Evolutionary conservation across 257 asterid species (phyloP).

Genomic region (Knoxia roxburghii): DNA sequence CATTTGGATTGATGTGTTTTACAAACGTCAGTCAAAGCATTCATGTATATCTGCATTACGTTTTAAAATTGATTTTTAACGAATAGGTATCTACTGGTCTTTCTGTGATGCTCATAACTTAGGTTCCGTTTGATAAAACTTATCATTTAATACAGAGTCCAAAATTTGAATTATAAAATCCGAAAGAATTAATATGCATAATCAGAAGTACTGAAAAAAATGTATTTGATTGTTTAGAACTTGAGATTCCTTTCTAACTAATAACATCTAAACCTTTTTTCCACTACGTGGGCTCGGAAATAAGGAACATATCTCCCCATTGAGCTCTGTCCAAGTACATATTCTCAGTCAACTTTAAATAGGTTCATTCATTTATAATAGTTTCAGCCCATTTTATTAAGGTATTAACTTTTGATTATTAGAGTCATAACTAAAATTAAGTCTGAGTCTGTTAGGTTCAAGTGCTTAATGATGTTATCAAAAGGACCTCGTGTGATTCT

Average conservation of each 20-base stretch:
- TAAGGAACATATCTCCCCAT: too few species aligned
- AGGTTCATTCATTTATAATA: too few species aligned
- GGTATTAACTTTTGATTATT: too few species aligned
- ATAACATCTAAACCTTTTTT: too few species aligned
- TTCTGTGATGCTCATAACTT: not conserved
- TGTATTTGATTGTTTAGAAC: not conserved
- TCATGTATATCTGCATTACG: too few species aligned
- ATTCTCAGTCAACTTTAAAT: too few species aligned
- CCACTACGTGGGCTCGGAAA: not conserved
- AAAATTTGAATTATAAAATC: not conserved
- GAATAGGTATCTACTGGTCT: not conserved
- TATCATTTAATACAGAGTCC: not conserved
- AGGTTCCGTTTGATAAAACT: not conserved
- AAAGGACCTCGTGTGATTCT: not conserved
- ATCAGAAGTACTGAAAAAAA: not conserved
- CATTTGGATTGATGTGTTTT: not conserved
- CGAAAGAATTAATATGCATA: not conserved
- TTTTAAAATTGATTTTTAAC: not conserved
- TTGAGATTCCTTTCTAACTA: not conserved
- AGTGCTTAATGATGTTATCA: not conserved
- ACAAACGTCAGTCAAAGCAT: not conserved
- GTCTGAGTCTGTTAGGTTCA: not conserved
- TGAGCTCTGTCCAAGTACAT: too few species aligned
- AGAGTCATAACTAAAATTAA: too few species aligned
- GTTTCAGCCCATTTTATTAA: too few species aligned